Evolutionary conservation across 176 grass and related monocot genomes (phyloP).

Genomic region (Zizania latifolia): DNA sequence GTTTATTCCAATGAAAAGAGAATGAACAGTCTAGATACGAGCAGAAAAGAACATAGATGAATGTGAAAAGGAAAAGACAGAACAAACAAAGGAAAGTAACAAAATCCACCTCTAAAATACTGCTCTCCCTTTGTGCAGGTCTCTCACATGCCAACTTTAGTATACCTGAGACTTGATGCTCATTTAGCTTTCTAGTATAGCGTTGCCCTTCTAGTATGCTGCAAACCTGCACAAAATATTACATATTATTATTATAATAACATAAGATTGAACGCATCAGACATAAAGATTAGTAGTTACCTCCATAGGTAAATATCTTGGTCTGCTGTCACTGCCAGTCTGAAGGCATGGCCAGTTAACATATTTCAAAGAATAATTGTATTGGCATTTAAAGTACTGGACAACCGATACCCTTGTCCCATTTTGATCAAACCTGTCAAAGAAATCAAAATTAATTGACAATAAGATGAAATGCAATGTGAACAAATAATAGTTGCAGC

Average conservation of each 20-base stretch:
- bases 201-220: conserved; percentile 55
- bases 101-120: conserved; percentile 43
- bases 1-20: not conserved
- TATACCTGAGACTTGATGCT: conserved; percentile 51
- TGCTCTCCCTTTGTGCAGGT: conserved; percentile 42
- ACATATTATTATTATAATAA: not conserved
- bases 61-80: not conserved
- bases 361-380: conserved; percentile 36
- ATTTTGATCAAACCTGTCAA: conserved; percentile 55
- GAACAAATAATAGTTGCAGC: not conserved
- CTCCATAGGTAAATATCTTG: conserved; percentile 74
- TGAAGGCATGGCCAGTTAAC: conserved; percentile 62
- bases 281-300: conserved; percentile 16
- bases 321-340: conserved; percentile 56
- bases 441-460: not conserved
- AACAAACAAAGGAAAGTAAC: not conserved
- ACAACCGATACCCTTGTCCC: conserved; percentile 40
- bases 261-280: not conserved
- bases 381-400: conserved; percentile 60
- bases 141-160: conserved; percentile 50
- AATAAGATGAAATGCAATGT: not conserved
- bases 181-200: conserved; percentile 57
- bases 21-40: not conserved
- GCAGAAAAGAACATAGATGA: not conserved
- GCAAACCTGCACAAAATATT: conserved; percentile 48